Conservation (phyloP, 345 rosid genomes). For the Adansonia digitata region DNA sequence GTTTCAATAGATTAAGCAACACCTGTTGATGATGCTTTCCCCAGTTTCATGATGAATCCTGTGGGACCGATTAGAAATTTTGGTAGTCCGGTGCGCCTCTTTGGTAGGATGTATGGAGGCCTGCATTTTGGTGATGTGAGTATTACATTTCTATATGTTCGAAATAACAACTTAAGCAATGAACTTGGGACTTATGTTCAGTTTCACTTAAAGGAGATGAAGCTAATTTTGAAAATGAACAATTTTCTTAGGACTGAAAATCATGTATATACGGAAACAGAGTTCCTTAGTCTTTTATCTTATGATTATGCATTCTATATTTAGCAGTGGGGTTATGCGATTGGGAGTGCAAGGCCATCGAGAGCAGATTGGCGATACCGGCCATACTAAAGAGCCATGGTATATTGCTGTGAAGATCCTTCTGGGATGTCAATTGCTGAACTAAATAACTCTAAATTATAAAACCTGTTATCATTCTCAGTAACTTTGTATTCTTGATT, state of each 20-base stretch:
- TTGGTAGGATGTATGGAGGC: slow-evolving; percentile 79
- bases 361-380: slow-evolving; percentile 91
- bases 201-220: not conserved
- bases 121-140: slow-evolving; percentile 70
- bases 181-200: not conserved
- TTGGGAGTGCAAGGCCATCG: slow-evolving; percentile 58
- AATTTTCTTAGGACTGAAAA: not conserved
- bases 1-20: slow-evolving; percentile 98
- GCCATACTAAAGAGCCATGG: slow-evolving; percentile 45
- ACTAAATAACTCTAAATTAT: not conserved
- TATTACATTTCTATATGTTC: not conserved
- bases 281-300: not conserved
- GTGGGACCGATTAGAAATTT: slow-evolving; percentile 63
- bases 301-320: not conserved
- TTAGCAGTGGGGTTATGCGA: slow-evolving; percentile 72
- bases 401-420: not conserved
- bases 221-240: not conserved
- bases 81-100: slow-evolving; percentile 78
- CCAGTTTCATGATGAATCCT: slow-evolving; percentile 52
- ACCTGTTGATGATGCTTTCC: slow-evolving; percentile 81
- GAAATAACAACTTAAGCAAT: not conserved
- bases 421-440: not conserved
- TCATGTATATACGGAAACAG: not conserved
- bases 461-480: not conserved
- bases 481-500: not conserved